phyloP scores from a whole-genome alignment of 371 early-diverging fungal genomes.

The Mortierella sp. region DNA sequence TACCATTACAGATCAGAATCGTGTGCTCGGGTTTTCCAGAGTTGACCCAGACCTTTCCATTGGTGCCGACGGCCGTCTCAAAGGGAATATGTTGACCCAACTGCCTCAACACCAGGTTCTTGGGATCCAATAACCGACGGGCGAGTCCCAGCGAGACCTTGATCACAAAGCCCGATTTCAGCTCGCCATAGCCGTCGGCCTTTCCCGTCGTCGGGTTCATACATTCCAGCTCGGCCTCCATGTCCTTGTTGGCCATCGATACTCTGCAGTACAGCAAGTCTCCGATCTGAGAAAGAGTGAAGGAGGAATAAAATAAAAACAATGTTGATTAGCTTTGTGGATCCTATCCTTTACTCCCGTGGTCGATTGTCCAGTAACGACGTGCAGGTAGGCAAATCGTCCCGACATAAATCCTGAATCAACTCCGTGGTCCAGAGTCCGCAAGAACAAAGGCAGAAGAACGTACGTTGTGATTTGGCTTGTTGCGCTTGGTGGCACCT shows the following conservation, averaged over 20 bases:
- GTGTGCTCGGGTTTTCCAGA: slow-evolving; percentile 69
- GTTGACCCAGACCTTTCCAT: slow-evolving; percentile 95
- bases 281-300: slow-evolving; percentile 62
- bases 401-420: not conserved
- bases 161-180: slow-evolving; percentile 77
- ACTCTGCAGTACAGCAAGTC: slow-evolving; percentile 89
- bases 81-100: slow-evolving; percentile 85
- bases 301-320: slow-evolving; percentile 7
- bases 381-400: not conserved
- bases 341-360: no score
- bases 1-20: slow-evolving; percentile 79
- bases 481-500: slow-evolving; percentile 94
- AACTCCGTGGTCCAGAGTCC: not conserved
- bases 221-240: slow-evolving; percentile 97
- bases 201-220: slow-evolving; percentile 79
- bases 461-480: slow-evolving; percentile 81
- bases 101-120: slow-evolving; percentile 72
- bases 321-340: no score
- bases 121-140: slow-evolving; percentile 78
- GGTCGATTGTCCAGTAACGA: not conserved
- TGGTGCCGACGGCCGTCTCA: slow-evolving; percentile 93
- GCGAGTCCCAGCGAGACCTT: slow-evolving; percentile 82
- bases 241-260: slow-evolving; percentile 89
- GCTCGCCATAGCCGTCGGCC: slow-evolving; percentile 86
- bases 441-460: not conserved